Evolutionary conservation across 2,329 filamentous ascomycete species (phyloP).

Genomic region (Pseudogymnoascus sp.): DNA sequence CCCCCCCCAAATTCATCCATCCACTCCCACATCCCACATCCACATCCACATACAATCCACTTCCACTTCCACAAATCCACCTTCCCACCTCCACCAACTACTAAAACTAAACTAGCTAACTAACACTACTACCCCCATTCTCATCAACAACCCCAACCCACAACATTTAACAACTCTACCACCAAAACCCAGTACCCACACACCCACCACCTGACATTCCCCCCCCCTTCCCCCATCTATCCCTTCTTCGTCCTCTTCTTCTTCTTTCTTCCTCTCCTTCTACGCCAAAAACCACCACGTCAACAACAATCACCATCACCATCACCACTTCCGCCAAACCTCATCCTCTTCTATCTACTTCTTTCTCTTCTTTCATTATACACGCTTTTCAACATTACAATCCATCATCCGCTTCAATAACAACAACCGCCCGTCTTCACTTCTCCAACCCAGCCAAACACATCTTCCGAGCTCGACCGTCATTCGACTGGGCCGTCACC

Average conservation of each 20-base stretch:
- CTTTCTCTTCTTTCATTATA: constrained; percentile 20
- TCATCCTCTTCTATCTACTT: constrained; percentile 23
- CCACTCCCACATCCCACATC: too few species aligned
- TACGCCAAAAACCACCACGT: constrained; percentile 33
- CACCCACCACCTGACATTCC: constrained; percentile 31
- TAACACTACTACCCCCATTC: constrained; percentile 42
- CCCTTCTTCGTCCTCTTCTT: constrained; percentile 12
- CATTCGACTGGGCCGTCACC: not conserved
- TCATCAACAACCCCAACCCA: constrained; percentile 53
- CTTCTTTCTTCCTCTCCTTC: constrained; percentile 24
- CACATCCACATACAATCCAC: constrained; percentile 44
- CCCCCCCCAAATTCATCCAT: too few species aligned
- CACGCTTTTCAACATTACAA: constrained; percentile 7
- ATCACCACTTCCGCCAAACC: constrained; percentile 20
- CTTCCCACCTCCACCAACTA: constrained; percentile 39
- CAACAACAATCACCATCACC: constrained; percentile 32
- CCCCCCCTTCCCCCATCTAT: constrained; percentile 22
- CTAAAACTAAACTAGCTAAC: too few species aligned
- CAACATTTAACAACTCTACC: constrained; percentile 33
- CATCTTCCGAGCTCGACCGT: not conserved
- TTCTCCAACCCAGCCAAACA: not conserved
- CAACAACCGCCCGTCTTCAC: not conserved
- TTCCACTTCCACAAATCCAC: constrained; percentile 44
- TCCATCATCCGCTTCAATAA: not conserved
- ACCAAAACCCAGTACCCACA: constrained; percentile 29